Base-by-base conservation (phyloP, 805 yeast genomes). In the Monosporozyma aerobia region DNA sequence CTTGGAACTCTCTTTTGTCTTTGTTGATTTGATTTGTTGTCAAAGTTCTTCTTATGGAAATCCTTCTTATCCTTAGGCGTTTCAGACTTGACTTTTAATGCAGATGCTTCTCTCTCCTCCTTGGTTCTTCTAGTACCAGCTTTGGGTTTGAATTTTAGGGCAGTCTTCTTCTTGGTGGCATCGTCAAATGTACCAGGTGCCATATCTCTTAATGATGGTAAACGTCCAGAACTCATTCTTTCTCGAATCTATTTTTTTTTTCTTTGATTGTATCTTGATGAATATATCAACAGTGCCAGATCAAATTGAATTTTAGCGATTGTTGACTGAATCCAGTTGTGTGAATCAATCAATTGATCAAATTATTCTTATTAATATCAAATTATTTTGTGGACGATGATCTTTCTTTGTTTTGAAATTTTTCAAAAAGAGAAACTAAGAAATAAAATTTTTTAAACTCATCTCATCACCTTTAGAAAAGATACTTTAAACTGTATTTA, bases 121-220 rank as follows among this genome's bases (percentile, higher is more conserved):
- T 87, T 84, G 10, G 89, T 72, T 64, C 88, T 81, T 69, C 97
- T 75, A 0, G 90, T 90, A 44, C 90, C 96, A 2, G 77, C 83
- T 67, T 90, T 90, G 2, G 97, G 97, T 67, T 83, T 82, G 70
- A 90, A 90, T 67, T 85, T 84, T 55, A 85, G 70, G 2, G 80
- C 74, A 7, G 87, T 78, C 59, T 80, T 63, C 30, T 51, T 44
- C 30, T 25, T 51, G 14, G 13, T 23, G 23, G 45, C 29, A n/a
- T 53, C 52, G 37, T 54, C 33, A 40, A 40, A 9, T 4, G 46
- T 32, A 16, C 33, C 30, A 10, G 51, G 52, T 14, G 53, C n/a
- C 32, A 51, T 46, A 30, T 53, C 59, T 19, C 53, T 64, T 45
- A 69, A 54, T n/a, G 70, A 59, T n/a, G 71, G 70, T 49, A 69